Evolutionary conservation across 495 filamentous ascomycete species (phyloP).

Genomic region (Aspergillus carlsbadensis): DNA sequence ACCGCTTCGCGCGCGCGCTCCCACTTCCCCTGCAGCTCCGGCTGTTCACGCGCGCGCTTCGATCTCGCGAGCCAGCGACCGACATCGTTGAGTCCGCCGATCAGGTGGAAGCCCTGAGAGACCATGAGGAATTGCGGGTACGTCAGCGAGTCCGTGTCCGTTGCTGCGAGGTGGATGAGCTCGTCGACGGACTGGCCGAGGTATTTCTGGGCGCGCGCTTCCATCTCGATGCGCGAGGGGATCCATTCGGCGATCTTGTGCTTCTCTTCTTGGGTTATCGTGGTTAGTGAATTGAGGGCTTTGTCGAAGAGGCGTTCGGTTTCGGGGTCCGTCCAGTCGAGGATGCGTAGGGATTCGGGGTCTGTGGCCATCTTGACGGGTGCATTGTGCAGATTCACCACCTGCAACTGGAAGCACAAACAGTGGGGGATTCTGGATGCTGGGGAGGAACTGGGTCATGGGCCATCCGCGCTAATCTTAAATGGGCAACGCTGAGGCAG

Average conservation of each 20-base stretch:
- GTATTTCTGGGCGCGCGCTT: not conserved
- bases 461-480: too few relatives aligned
- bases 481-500: too few relatives aligned
- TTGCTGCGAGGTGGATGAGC: not conserved
- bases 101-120: not conserved
- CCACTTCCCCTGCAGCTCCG: not conserved
- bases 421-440: too few relatives aligned
- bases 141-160: not conserved
- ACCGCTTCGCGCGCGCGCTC: not conserved
- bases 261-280: not conserved
- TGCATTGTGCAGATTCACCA: too few relatives aligned
- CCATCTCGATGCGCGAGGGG: not conserved
- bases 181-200: not conserved
- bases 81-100: not conserved
- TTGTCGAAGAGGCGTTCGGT: not conserved
- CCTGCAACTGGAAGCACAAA: too few relatives aligned
- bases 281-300: not conserved
- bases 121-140: not conserved
- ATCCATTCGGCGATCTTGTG: slow-evolving; percentile 1
- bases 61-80: not conserved
- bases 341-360: not conserved
- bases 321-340: not conserved
- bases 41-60: not conserved
- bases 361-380: not conserved
- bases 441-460: too few relatives aligned